phyloP scores from a whole-genome alignment of 2,329 filamentous ascomycete species.

The Aspergillus sp. region DNA sequence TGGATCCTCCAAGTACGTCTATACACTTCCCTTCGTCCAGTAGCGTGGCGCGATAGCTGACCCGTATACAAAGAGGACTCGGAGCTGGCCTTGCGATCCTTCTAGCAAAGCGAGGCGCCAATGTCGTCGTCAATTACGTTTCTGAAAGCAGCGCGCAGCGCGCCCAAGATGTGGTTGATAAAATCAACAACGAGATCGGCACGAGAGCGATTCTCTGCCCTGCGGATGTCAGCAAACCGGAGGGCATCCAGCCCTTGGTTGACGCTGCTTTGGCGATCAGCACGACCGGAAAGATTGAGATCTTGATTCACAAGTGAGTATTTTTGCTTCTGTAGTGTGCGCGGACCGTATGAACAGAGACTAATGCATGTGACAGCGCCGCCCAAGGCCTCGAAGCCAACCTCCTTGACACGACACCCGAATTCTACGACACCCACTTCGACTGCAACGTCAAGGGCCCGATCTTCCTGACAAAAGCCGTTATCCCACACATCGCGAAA shows the following conservation, averaged over 20 bases:
- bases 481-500: constrained; percentile 27
- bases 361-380: constrained; percentile 1
- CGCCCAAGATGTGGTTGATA: constrained; percentile 6
- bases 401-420: constrained; percentile 8
- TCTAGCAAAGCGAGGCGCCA: constrained; percentile 64
- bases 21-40: background rate
- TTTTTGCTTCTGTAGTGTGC: background rate
- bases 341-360: no score
- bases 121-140: constrained; percentile 65
- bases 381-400: constrained; percentile 13
- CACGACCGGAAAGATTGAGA: constrained; percentile 16
- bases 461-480: constrained; percentile 34
- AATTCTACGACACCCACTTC: constrained; percentile 15
- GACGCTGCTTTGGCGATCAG: constrained; percentile 14
- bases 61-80: constrained; percentile 55
- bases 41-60: background rate
- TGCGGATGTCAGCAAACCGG: constrained; percentile 11
- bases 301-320: constrained; percentile 17
- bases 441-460: constrained; percentile 22
- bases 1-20: constrained; percentile 35
- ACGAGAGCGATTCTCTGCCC: constrained; percentile 11
- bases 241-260: constrained; percentile 11
- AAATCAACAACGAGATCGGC: constrained; percentile 7
- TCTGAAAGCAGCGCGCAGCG: constrained; percentile 5
- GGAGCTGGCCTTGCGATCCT: constrained; percentile 66